Percentiles rank a stretch among this genome's conserved stretches.
phyloP scores from a whole-genome alignment of 352 stramenopile species.

The Globisporangium sylvaticum region DNA sequence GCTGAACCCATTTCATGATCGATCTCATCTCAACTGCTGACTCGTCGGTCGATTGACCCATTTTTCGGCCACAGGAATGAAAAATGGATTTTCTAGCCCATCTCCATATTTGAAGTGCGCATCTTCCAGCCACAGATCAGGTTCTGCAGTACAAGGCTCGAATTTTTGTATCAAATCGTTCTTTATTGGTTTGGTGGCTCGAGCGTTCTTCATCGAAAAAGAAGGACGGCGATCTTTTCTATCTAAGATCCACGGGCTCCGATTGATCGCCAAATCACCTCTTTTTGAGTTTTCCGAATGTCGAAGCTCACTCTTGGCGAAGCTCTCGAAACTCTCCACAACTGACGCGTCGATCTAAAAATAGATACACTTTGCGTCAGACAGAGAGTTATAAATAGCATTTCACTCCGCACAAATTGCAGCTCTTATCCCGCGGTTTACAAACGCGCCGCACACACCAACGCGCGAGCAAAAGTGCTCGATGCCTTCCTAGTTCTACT shows the following conservation, averaged over 20 bases:
- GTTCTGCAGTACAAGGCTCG: neutral
- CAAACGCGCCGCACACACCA: neutral
- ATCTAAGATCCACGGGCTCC: too few relatives aligned
- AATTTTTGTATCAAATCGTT: neutral
- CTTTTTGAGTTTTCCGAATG: neutral
- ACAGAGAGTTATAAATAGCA: neutral
- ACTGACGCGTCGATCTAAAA: neutral
- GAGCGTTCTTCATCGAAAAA: neutral
- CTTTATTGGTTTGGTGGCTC: neutral
- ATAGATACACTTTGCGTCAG: neutral
- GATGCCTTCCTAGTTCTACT: neutral
- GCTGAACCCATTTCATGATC: neutral
- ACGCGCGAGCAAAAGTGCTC: neutral
- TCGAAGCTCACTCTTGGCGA: too few relatives aligned
- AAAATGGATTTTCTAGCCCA: constrained; percentile 11
- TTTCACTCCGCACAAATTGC: neutral
- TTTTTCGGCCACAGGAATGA: constrained; percentile 7
- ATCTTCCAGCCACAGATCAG: neutral
- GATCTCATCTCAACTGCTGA: neutral
- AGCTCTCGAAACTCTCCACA: too few relatives aligned
- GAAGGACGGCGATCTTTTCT: too few relatives aligned
- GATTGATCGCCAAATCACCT: too few relatives aligned
- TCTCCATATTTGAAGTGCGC: constrained; percentile 2
- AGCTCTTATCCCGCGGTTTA: neutral
- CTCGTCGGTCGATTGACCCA: neutral